These are phyloP conservation scores for Tolypocladium capitatum DNA, from an alignment of 2,329 filamentous ascomycete genomes.

Conservation along the genomic window DNA sequence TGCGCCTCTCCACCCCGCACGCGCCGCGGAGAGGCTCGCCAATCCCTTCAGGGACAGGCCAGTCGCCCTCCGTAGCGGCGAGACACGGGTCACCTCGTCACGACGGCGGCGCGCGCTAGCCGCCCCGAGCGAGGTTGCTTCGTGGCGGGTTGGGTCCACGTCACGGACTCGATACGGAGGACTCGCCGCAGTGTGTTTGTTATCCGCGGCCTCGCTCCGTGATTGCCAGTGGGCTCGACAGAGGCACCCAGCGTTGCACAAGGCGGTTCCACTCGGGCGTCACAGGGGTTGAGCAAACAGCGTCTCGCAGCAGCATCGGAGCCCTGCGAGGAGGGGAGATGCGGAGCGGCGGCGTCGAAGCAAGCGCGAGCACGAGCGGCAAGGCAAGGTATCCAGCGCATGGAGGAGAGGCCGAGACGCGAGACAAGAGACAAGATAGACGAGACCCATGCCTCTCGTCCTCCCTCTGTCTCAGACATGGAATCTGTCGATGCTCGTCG, in stretches of 20 bases:
- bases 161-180: too few relatives aligned
- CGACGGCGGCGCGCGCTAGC: background rate
- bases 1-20: background rate
- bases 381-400: background rate
- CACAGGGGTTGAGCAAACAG: conserved; percentile 3
- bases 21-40: background rate
- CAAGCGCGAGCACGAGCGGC: background rate
- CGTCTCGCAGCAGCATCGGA: background rate
- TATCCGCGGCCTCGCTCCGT: background rate
- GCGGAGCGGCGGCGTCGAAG: background rate
- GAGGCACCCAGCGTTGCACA: conserved; percentile 4
- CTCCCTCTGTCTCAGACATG: background rate
- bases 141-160: background rate
- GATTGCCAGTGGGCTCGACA: background rate
- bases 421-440: background rate
- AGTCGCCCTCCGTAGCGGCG: background rate
- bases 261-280: conserved; percentile 6
- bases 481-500: background rate
- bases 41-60: background rate
- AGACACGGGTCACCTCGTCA: background rate
- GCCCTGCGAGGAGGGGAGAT: background rate
- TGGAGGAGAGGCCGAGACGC: background rate
- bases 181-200: background rate
- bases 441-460: background rate
- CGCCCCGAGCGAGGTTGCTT: background rate